A percentile compares a stretch with the other conserved stretches of the same genome.
phyloP scores from a whole-genome alignment of 1,284 basidiomycete genomes.

The Rhodotorula sp. region DNA sequence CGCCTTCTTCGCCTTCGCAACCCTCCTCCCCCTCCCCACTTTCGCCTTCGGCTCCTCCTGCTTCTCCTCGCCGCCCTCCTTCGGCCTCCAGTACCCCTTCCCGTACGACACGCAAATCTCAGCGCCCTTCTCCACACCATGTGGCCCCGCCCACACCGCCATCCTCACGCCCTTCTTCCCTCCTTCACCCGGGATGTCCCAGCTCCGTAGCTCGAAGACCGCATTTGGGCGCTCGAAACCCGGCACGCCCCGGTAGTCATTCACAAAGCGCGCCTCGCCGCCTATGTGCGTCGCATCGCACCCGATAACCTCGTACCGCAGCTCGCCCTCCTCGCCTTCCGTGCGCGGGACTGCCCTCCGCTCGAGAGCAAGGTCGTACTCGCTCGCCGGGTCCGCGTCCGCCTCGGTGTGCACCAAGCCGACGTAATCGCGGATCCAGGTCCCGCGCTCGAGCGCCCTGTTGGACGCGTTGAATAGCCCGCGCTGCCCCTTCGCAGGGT shows the following conservation, averaged over 20 bases:
- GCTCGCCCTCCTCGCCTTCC: neutral
- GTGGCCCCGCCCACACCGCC: conserved; percentile 66
- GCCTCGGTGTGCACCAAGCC: conserved; percentile 80
- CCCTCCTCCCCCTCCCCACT: neutral
- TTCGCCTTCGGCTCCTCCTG: conserved; percentile 58
- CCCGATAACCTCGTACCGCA: conserved; percentile 49
- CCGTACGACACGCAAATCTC: conserved; percentile 89
- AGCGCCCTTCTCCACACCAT: conserved; percentile 71
- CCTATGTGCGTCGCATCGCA: conserved; percentile 72
- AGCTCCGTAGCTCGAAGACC: conserved; percentile 58
- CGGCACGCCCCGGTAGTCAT: conserved; percentile 77
- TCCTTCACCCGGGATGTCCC: neutral
- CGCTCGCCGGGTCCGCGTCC: conserved; percentile 60
- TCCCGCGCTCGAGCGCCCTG: conserved; percentile 63
- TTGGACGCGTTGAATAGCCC: conserved; percentile 73
- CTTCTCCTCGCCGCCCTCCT: neutral
- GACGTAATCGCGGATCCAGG: conserved; percentile 75
- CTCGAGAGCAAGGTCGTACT: conserved; percentile 83
- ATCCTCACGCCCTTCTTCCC: conserved; percentile 66
- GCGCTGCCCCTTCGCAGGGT: conserved; percentile 78
- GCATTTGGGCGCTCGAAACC: conserved; percentile 65
- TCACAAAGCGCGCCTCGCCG: conserved; percentile 83
- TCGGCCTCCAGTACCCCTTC: conserved; percentile 77
- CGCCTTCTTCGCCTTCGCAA: neutral
- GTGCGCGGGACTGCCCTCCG: conserved; percentile 27